A percentile compares a stretch with the other conserved stretches of the same genome.
Evolutionary conservation across 192 early-diverging fungal species (phyloP).

Genomic region (Gaertneriomyces semiglobifer): DNA sequence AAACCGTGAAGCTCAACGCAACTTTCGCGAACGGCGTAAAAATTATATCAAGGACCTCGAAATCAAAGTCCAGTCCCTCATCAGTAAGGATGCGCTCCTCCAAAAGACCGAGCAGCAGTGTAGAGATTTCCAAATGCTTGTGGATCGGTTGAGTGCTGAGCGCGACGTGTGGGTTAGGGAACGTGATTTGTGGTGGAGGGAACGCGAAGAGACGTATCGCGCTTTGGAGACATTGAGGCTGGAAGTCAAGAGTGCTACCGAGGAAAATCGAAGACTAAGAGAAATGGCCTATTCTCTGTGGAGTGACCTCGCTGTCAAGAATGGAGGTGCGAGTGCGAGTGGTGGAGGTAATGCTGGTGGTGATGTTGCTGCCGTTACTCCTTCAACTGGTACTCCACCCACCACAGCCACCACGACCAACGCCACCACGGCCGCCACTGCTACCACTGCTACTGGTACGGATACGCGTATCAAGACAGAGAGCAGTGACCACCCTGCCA

Average conservation of each 20-base stretch:
- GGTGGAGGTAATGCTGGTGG: not conserved
- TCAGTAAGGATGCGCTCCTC: conserved; percentile 9
- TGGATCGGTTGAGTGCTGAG: conserved; percentile 23
- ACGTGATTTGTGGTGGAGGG: conserved; percentile 33
- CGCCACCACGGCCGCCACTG: not conserved
- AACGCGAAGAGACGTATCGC: conserved; percentile 29
- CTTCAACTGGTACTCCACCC: no score
- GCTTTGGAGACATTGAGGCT: conserved; percentile 22
- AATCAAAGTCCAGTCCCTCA: conserved; percentile 45
- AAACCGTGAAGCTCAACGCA: conserved; percentile 84
- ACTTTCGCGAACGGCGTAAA: conserved; percentile 82
- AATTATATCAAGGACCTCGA: conserved; percentile 80
- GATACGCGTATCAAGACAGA: no score
- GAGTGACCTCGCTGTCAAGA: conserved; percentile 16
- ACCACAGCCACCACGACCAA: no score
- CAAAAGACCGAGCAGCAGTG: conserved; percentile 19
- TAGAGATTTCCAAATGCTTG: conserved; percentile 15
- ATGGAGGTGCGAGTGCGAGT: not conserved
- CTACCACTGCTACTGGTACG: no score
- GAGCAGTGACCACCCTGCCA: not conserved
- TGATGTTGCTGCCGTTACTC: no score
- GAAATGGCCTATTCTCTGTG: conserved; percentile 29
- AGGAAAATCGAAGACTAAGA: conserved; percentile 19
- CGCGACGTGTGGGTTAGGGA: conserved; percentile 28
- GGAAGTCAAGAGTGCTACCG: conserved; percentile 14